These are phyloP conservation scores for Metschnikowia anglica DNA, from an alignment of 805 yeast genomes.

Conservation along the genomic window DNA sequence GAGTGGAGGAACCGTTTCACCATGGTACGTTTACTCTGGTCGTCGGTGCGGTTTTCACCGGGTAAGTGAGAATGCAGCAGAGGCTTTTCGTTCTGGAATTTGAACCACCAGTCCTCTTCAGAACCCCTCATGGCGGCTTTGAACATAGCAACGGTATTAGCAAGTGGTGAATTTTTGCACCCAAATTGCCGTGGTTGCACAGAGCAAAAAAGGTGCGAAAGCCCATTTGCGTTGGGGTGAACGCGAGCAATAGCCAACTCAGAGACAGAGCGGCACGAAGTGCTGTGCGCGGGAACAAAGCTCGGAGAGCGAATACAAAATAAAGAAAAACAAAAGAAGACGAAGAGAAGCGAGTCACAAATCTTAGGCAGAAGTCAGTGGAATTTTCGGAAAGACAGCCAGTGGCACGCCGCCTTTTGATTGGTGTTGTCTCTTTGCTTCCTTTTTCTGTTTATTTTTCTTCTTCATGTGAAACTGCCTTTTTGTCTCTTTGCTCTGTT, in stretches of 20 bases:
- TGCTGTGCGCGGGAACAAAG: too few relatives aligned
- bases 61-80: neutral
- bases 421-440: too few relatives aligned
- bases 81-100: constrained; percentile 10
- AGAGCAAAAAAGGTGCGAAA: neutral
- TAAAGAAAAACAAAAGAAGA: too few relatives aligned
- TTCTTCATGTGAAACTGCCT: too few relatives aligned
- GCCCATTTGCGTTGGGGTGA: neutral
- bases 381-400: too few relatives aligned
- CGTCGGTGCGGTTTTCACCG: constrained; percentile 5
- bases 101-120: constrained; percentile 16
- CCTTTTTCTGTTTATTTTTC: too few relatives aligned
- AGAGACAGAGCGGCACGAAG: neutral
- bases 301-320: too few relatives aligned
- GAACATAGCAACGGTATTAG: constrained; percentile 17
- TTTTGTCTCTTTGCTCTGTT: too few relatives aligned
- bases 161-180: constrained; percentile 16
- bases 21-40: constrained; percentile 14
- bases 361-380: too few relatives aligned
- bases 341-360: too few relatives aligned
- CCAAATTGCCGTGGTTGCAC: constrained; percentile 6
- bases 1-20: constrained; percentile 15
- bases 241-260: neutral
- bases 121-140: constrained; percentile 12
- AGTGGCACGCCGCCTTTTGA: too few relatives aligned